These are phyloP conservation scores for Nannochloropsis salina DNA, from an alignment of 108 stramenopile species.

Conservation along the genomic window DNA sequence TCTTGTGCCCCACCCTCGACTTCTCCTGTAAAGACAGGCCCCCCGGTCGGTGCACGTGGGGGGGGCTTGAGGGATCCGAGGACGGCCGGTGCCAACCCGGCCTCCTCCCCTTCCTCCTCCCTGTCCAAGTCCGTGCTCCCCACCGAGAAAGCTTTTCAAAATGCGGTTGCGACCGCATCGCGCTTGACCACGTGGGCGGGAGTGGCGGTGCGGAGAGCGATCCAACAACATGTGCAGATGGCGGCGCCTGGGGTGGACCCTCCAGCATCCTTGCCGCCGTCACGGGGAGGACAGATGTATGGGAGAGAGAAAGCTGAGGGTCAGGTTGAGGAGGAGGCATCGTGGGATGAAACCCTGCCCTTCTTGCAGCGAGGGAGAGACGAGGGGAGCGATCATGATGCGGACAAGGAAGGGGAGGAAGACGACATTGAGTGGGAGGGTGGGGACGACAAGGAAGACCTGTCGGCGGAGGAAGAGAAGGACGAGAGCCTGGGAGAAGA, in stretches of 20 bases:
- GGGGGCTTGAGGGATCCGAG: too few relatives aligned
- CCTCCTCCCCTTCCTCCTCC: neutral
- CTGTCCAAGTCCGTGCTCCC: neutral
- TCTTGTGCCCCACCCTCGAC: too few relatives aligned
- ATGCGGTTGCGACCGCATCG: slow-evolving; percentile 71
- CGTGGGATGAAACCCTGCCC: neutral
- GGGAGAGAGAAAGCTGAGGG: neutral
- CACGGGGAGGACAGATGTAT: too few relatives aligned
- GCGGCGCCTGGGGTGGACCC: neutral
- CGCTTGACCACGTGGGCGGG: slow-evolving; percentile 84
- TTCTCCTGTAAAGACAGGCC: too few relatives aligned
- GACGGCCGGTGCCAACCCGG: too few relatives aligned
- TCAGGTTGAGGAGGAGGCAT: neutral
- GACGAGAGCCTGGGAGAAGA: slow-evolving; percentile 21
- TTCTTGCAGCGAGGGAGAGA: neutral
- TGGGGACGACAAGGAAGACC: slow-evolving; percentile 36
- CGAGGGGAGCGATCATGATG: neutral
- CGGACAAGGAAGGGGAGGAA: neutral
- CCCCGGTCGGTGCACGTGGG: too few relatives aligned
- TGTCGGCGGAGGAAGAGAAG: neutral
- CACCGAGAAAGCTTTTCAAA: neutral
- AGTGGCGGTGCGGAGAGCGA: slow-evolving; percentile 72
- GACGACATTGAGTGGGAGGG: slow-evolving; percentile 30
- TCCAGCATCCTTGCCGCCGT: too few relatives aligned
- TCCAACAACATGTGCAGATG: slow-evolving; percentile 37